Evolutionary conservation across 257 asterid genomes (phyloP), one percentile per base, ranked within the genome.

Genomic region (Scutellaria barbata): DNA sequence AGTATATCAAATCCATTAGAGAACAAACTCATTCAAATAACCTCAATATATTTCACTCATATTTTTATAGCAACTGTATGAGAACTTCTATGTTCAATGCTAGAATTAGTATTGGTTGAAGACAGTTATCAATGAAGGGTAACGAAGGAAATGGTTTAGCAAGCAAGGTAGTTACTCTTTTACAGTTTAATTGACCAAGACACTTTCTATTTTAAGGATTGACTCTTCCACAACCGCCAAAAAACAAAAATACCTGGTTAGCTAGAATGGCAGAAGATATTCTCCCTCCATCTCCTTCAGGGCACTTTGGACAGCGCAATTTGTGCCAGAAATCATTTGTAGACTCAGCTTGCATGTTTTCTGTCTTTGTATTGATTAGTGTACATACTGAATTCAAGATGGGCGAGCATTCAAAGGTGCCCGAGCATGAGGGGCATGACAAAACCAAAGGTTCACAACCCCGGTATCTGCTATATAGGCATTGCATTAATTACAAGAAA

Each of bases 401-500:
- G 37, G 98, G 79, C 17, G 89, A 82, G 78, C 98, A 92, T 60
- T 81, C 82, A 41, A 92, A 82, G 77, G 87, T 79, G 54, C 71
- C 71, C 7, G 87, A 87, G 88, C 98, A 95, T 83, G 89, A 82
- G 47, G 97, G 97, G 84, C 99, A 95, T 63, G 96, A 69, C 81
- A 95, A 79, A 71, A 82, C 82, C 74, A 95, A 81, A 65, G 97
- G 90, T 66, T 88, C 90, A 70, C 98, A 95, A 50, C 93, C 97
- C 47, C 71, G 87, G 77, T 89, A 95, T 76, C 99, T 95, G 93
- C 88, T 84, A 53, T 75, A 74, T 41, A 72, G 66, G 50, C 73
- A 74, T 67, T 58, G n/a, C 37, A 70, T 61, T 45, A 14, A 59
- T 61, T 60, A 54, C 75, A 59, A 66, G 16, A 5, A 46, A 33